phyloP scores from a whole-genome alignment of 106 monocot species.

The Hemerocallis citrina region DNA sequence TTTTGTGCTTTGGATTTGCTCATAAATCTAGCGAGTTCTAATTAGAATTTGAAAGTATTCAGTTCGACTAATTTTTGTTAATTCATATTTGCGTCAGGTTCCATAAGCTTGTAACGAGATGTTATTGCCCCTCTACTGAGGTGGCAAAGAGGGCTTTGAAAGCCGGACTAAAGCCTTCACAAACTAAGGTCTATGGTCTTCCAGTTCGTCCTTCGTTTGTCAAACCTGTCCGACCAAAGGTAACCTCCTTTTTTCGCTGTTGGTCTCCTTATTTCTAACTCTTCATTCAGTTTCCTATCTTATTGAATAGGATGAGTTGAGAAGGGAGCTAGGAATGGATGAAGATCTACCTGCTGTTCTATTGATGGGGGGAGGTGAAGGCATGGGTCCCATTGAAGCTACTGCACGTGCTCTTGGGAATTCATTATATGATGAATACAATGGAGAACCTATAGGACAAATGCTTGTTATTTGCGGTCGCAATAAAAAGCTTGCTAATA shows the following conservation, averaged over 20 bases:
- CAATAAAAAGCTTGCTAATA: constrained; percentile 70
- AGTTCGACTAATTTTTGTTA: too few relatives aligned
- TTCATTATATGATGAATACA: constrained; percentile 52
- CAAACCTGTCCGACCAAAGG: constrained; percentile 65
- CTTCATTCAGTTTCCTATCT: not conserved
- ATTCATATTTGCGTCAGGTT: constrained; percentile 62
- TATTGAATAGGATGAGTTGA: constrained; percentile 46
- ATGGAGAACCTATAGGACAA: constrained; percentile 71
- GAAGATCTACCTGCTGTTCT: constrained; percentile 83
- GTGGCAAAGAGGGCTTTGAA: constrained; percentile 85
- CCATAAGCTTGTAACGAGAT: constrained; percentile 95
- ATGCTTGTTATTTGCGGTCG: constrained; percentile 85
- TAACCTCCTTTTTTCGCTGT: constrained; percentile 11
- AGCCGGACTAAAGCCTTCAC: constrained; percentile 70
- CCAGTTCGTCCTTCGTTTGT: constrained; percentile 95
- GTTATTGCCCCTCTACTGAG: constrained; percentile 93
- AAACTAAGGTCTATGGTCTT: constrained; percentile 96
- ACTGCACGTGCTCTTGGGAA: constrained; percentile 80
- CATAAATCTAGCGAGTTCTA: too few relatives aligned
- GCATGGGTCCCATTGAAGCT: constrained; percentile 98
- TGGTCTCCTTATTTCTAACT: not conserved
- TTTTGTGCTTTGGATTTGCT: too few relatives aligned
- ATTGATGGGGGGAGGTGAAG: constrained; percentile 98
- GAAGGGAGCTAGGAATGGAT: constrained; percentile 87
- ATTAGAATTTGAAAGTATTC: too few relatives aligned